A percentile compares a stretch with the other conserved stretches of the same genome.
Evolutionary conservation across 2,329 filamentous ascomycete genomes (phyloP).

Genomic region (Ophiostoma piceae): DNA sequence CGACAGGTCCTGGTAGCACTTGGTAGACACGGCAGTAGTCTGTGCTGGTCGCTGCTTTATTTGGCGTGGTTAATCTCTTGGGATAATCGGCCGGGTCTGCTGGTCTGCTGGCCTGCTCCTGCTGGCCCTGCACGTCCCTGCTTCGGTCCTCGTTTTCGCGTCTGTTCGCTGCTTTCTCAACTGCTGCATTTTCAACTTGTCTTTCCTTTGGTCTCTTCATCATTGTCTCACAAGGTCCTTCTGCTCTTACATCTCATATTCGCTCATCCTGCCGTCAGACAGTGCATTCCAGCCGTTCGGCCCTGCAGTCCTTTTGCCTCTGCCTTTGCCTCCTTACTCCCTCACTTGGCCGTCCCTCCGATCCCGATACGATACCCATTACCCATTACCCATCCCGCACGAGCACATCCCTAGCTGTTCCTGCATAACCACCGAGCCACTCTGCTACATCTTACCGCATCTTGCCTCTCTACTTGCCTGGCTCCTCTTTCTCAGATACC

Average conservation of each 20-base stretch:
- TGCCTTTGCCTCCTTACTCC: not conserved
- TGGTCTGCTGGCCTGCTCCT: not conserved
- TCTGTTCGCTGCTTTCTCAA: not conserved
- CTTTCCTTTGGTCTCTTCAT: not conserved
- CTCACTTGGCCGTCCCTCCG: not conserved
- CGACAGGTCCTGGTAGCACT: not conserved
- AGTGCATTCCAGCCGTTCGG: constrained; percentile 9
- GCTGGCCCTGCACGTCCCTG: not conserved
- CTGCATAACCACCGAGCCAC: constrained; percentile 17
- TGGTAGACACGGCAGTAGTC: not conserved
- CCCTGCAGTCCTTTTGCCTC: not conserved
- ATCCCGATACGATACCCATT: not conserved
- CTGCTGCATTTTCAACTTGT: not conserved
- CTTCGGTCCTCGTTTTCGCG: constrained; percentile 2
- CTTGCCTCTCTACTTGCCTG: not conserved
- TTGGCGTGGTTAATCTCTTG: constrained; percentile 8
- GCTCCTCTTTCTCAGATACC: constrained; percentile 7
- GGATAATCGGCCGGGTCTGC: not conserved
- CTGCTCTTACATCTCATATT: not conserved
- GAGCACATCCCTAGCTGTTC: constrained; percentile 16
- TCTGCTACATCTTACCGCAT: not conserved
- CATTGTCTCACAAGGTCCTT: constrained; percentile 3
- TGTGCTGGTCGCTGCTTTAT: constrained; percentile 8
- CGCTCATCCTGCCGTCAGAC: constrained; percentile 1
- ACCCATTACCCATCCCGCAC: constrained; percentile 2